Percentiles rank a stretch among this genome's conserved stretches.
Conservation (phyloP, 208 protist species). For the Leishmania lainsoni region DNA sequence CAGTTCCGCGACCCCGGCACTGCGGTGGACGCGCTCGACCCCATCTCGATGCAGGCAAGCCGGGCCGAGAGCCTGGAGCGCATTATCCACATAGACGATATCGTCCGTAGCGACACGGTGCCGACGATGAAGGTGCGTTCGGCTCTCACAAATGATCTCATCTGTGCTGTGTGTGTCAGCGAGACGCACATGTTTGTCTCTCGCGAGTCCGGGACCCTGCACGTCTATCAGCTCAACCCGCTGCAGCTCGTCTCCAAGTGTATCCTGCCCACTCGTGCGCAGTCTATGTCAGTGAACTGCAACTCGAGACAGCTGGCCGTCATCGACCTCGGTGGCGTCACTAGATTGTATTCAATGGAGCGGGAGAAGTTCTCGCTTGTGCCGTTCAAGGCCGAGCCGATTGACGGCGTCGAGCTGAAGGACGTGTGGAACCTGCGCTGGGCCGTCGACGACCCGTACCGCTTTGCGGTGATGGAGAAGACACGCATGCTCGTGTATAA, state of each 20-base stretch:
- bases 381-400: slow-evolving; percentile 54
- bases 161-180: slow-evolving; percentile 88
- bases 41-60: slow-evolving; percentile 81
- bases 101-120: slow-evolving; percentile 67
- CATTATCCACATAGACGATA: slow-evolving; percentile 93
- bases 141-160: slow-evolving; percentile 90
- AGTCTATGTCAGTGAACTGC: slow-evolving; percentile 91
- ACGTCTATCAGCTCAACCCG: slow-evolving; percentile 89
- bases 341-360: slow-evolving; percentile 73
- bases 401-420: slow-evolving; percentile 90
- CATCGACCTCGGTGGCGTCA: slow-evolving; percentile 90
- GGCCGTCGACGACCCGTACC: slow-evolving; percentile 92
- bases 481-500: slow-evolving; percentile 94
- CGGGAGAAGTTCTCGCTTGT: slow-evolving; percentile 59
- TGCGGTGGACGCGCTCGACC: slow-evolving; percentile 81
- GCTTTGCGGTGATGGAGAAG: slow-evolving; percentile 96
- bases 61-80: slow-evolving; percentile 70
- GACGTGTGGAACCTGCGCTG: slow-evolving; percentile 96
- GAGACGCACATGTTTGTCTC: slow-evolving; percentile 83
- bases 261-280: slow-evolving; percentile 74
- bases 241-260: slow-evolving; percentile 84
- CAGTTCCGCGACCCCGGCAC: slow-evolving; percentile 91
- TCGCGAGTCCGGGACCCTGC: slow-evolving; percentile 90
- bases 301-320: slow-evolving; percentile 87
- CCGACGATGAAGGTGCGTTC: slow-evolving; percentile 54